Base-by-base conservation (phyloP, 2,329 filamentous ascomycete species). In the Aureobasidium vineae region DNA sequence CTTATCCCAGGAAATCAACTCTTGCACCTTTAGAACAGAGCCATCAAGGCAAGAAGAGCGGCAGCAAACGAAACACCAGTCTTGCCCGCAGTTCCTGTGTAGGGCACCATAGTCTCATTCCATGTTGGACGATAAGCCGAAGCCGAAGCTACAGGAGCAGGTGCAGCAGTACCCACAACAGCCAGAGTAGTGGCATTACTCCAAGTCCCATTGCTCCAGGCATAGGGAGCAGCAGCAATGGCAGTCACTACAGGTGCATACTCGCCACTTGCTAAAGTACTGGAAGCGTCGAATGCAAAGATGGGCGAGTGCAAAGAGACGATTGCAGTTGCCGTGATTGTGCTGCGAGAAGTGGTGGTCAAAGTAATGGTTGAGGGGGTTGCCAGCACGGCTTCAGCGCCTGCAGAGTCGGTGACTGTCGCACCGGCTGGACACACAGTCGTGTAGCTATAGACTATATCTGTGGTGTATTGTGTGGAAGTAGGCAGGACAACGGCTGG, bases 361-460 rank as follows among this genome's bases (percentile, higher is more conserved):
- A 65, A 26, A 28, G 61, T 65, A 8, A 65, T 36, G 23, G 61
- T 65, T 7, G 61, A 50, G 3, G 50, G 61, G 11, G 49, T 65
- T 19, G 50, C 26, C 23, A 65, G 19, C 2, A 65, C 50, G 8
- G 38, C 19, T 56, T 65, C 50, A 28, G 38, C 26, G 49, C 61
- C 61, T n/a, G 38, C 38, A 38, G 61, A 54, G 6, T 65, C 40
- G 19, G 61, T 65, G 19, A 65, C 28, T 3, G 61, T 65, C 1
- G 31, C 49, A 5, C 61, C 61, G n/a, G 61, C 65, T 5, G 65
- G 49, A 43, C 65, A 63, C 7, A 63, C n/a, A 1, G 57, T 67
- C 5, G 65, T 63, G 21, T 54, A 50, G 53, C 43, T 60, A 33
- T 52, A 50, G 5, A 66, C 41, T 5, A 63, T 40, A 26, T 60